Percentiles rank a stretch among this genome's conserved stretches.
Conservation (phyloP, 371 early-diverging fungal genomes). For the Mucor indicus region DNA sequence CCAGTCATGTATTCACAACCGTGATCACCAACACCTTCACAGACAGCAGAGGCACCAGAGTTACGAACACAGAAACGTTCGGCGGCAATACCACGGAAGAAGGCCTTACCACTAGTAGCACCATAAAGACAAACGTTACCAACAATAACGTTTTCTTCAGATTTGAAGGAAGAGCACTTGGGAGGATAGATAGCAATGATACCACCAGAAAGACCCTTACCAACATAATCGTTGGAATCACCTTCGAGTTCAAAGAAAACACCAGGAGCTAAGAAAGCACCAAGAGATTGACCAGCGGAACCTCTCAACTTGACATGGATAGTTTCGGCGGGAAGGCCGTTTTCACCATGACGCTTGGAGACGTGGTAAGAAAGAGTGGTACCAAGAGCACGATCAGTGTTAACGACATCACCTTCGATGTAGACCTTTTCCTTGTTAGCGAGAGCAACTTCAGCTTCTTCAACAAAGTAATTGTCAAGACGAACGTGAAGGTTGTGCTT, state of each 20-base stretch:
- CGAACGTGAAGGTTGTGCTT: constrained; percentile 84
- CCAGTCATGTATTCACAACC: constrained; percentile 99
- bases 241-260: constrained; percentile 92
- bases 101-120: constrained; percentile 90
- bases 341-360: constrained; percentile 76
- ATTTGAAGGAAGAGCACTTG: constrained; percentile 69
- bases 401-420: constrained; percentile 73
- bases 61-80: constrained; percentile 98
- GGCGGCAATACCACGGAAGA: constrained; percentile 93
- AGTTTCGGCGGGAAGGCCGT: constrained; percentile 82
- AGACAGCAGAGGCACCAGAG: constrained; percentile 93
- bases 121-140: constrained; percentile 98
- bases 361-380: constrained; percentile 89
- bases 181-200: constrained; percentile 87
- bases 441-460: constrained; percentile 74
- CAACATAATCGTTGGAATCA: constrained; percentile 97
- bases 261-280: constrained; percentile 93
- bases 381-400: constrained; percentile 95
- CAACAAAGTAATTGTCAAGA: constrained; percentile 80
- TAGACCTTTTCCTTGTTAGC: constrained; percentile 55
- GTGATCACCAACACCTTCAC: constrained; percentile 97
- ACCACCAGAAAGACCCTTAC: constrained; percentile 96
- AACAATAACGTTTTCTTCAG: constrained; percentile 87
- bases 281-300: constrained; percentile 96
- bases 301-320: constrained; percentile 84